phyloP scores from a whole-genome alignment of 1,284 basidiomycete genomes.

The Cryptococcus sp. region DNA sequence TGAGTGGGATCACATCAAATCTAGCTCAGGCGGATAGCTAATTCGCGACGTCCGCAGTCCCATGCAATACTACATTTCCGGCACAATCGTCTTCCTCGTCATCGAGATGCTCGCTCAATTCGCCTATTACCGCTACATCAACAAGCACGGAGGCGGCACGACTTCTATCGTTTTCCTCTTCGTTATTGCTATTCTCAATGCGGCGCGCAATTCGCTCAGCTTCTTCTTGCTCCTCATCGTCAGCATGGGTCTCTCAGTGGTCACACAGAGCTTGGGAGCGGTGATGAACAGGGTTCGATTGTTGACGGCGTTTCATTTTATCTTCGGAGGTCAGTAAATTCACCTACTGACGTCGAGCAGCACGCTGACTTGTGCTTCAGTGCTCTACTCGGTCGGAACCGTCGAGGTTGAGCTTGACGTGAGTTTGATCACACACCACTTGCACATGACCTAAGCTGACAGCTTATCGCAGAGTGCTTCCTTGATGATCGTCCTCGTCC shows the following conservation, averaged over 20 bases:
- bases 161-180: slow-evolving; percentile 80
- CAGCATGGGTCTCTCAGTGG: slow-evolving; percentile 80
- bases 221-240: slow-evolving; percentile 96
- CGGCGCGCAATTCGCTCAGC: slow-evolving; percentile 87
- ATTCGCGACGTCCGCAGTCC: slow-evolving; percentile 16
- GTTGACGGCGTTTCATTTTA: slow-evolving; percentile 66
- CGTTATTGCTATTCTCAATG: slow-evolving; percentile 82
- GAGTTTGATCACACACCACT: slow-evolving; percentile 45
- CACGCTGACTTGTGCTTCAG: slow-evolving; percentile 53
- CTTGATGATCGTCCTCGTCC: slow-evolving; percentile 72
- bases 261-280: slow-evolving; percentile 50
- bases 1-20: slow-evolving; percentile 20
- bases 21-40: neutral
- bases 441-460: slow-evolving; percentile 8
- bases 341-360: neutral
- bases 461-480: slow-evolving; percentile 63
- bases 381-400: slow-evolving; percentile 87
- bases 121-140: slow-evolving; percentile 67
- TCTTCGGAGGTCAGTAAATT: slow-evolving; percentile 76
- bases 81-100: slow-evolving; percentile 80
- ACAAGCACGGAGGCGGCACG: slow-evolving; percentile 76
- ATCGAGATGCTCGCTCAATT: slow-evolving; percentile 90
- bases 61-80: slow-evolving; percentile 87
- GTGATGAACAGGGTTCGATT: slow-evolving; percentile 51
- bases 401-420: slow-evolving; percentile 85